Base-by-base conservation (phyloP, 208 protist species). In the Wallacemonas sp. region DNA sequence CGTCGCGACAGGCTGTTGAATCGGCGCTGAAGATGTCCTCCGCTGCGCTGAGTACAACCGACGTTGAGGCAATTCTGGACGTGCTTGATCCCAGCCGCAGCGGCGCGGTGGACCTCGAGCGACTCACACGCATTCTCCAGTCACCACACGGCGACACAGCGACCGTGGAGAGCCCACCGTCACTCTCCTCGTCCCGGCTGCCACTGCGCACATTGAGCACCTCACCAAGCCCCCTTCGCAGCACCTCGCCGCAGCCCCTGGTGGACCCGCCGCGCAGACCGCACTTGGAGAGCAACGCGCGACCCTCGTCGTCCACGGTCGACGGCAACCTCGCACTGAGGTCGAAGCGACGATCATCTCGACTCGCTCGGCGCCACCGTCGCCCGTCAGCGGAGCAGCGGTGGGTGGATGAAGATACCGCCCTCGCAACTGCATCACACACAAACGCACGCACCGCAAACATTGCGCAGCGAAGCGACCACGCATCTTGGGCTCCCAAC, bases 51-150 rank as follows among this genome's bases (percentile, higher is more conserved):
- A 57, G 50, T 19, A 27, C 26, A 1, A 59, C 72, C 32, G 86
- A 89, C 58, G 42, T 82, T 12, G 73, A 86, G 63, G 82, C 86
- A 6, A 68, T 86, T 15, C 32, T 92, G 39, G 66, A 83, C 32
- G 30, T 92, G 62, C 72, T 92, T 17, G 86, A 92, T 46, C 86
- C 86, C 9, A 55, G 32, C 26, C 45, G 64, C 42, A 75, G 68
- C 1, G 67, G 63, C 54, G 29, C 19, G 15, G 66, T 85, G 32
- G 44, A 66, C 19, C 50, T 80, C 21, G 24, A 29, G 0, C 27
- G 22, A 17, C 27, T 85, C 22, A 29, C 30, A 19, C 32, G 38
- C n/a, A 57, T 57, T n/a, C n/a, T 57, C 29, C 6, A 57, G 19
- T n/a, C n/a, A n/a, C n/a, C n/a, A n/a, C n/a, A n/a, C n/a, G n/a